A percentile compares a stretch with the other conserved stretches of the same genome.
Conservation (phyloP, 768 basidiomycete species). For the Tricholoma flavovirens region DNA sequence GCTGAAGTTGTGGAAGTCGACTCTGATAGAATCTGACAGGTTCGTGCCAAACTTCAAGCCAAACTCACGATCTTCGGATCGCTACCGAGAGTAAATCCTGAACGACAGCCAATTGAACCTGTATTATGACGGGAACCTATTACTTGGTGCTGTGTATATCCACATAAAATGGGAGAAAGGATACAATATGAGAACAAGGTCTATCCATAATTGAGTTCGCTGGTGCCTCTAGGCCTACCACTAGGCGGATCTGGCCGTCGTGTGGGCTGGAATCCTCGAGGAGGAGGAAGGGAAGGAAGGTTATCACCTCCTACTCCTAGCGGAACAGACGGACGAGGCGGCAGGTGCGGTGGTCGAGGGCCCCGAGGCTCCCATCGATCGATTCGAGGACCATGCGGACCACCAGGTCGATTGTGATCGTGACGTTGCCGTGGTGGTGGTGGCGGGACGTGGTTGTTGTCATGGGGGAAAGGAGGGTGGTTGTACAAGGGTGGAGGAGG, state of each 20-base stretch:
- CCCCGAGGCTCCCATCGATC: conserved; percentile 3
- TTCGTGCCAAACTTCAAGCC: background rate
- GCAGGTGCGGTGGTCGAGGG: conserved; percentile 1
- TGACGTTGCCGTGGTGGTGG: background rate
- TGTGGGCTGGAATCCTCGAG: background rate
- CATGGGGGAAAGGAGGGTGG: background rate
- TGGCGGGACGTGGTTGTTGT: background rate
- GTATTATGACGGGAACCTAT: background rate
- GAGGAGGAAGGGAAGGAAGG: background rate
- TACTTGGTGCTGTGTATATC: background rate
- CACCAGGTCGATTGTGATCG: background rate
- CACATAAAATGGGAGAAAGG: background rate
- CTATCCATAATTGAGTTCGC: conserved; percentile 16
- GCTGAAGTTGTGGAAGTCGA: background rate
- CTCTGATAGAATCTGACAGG: background rate
- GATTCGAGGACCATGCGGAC: background rate
- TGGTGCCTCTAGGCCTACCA: conserved; percentile 1
- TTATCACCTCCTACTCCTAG: background rate
- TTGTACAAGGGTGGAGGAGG: background rate
- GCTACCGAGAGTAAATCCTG: background rate
- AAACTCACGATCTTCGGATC: background rate
- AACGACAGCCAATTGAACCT: background rate
- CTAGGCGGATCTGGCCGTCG: background rate
- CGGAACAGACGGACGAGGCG: conserved; percentile 2
- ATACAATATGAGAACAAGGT: conserved; percentile 4